Evolutionary conservation across 2,329 filamentous ascomycete genomes (phyloP).

Genomic region (Chalaropsis ovoidea): DNA sequence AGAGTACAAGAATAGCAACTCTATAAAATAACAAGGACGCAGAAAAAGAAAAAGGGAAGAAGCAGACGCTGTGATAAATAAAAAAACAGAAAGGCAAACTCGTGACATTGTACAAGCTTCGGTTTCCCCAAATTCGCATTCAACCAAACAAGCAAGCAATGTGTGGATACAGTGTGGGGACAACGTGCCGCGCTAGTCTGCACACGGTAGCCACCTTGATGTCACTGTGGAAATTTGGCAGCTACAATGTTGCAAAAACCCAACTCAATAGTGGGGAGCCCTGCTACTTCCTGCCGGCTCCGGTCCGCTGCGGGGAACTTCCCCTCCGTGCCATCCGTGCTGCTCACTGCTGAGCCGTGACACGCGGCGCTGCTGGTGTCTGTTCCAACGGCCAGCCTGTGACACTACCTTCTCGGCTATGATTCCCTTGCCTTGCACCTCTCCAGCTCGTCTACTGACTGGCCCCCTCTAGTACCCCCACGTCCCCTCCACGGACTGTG

Average conservation of each 20-base stretch:
- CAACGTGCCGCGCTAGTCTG: background rate
- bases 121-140: background rate
- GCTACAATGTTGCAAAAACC: background rate
- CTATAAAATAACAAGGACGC: background rate
- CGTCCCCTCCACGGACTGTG: background rate
- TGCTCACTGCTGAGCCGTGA: too few relatives aligned
- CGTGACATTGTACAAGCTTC: background rate
- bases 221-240: background rate
- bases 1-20: background rate
- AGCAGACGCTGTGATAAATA: background rate
- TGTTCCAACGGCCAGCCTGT: too few relatives aligned
- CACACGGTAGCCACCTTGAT: background rate
- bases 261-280: background rate
- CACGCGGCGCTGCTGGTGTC: too few relatives aligned
- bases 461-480: background rate
- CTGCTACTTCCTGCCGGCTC: too few relatives aligned
- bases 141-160: background rate
- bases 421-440: too few relatives aligned
- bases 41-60: background rate
- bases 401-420: too few relatives aligned
- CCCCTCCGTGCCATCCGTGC: too few relatives aligned
- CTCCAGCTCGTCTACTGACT: background rate
- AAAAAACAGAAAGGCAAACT: background rate
- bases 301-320: too few relatives aligned
- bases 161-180: background rate